Evolutionary conservation across 441 rosid genomes (phyloP).

Genomic region (Gossypium aridum): DNA sequence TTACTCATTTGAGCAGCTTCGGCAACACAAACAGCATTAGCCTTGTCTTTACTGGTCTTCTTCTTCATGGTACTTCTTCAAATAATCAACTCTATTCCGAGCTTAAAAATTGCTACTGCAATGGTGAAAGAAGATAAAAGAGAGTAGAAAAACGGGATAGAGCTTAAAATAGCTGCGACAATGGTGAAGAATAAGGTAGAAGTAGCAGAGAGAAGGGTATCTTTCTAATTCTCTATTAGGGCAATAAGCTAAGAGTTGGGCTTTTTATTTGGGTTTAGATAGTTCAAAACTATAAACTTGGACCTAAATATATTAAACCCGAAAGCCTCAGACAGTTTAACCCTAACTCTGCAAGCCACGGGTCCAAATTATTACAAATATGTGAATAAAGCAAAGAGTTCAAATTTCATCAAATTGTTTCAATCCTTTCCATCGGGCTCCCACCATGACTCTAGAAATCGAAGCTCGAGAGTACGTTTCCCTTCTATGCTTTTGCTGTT

Average conservation of each 20-base stretch:
- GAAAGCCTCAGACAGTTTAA: not conserved
- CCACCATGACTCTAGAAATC: conserved; percentile 76
- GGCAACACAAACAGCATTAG: not conserved
- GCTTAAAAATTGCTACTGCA: not conserved
- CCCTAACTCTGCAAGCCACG: not conserved
- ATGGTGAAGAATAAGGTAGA: not conserved
- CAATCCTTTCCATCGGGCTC: not conserved
- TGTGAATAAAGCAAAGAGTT: not conserved
- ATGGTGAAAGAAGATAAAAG: not conserved
- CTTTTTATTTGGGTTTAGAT: not conserved
- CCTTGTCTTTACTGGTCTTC: not conserved
- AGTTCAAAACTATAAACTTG: not conserved
- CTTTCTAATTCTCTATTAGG: not conserved
- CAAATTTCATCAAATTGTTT: not conserved
- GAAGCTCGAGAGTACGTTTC: conserved; percentile 88
- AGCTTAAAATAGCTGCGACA: not conserved
- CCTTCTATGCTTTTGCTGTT: not conserved
- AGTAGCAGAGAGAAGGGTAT: not conserved
- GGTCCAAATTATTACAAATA: not conserved
- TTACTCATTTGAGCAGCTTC: not conserved
- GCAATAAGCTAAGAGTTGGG: not conserved
- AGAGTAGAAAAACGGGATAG: not conserved
- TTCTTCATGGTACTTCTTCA: not conserved
- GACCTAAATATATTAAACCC: not conserved
- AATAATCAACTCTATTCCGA: not conserved